Evolutionary conservation across 2,329 filamentous ascomycete species (phyloP), one percentile per base, ranked within the genome.

Genomic region (Zelopaecilomyces penicillatus): DNA sequence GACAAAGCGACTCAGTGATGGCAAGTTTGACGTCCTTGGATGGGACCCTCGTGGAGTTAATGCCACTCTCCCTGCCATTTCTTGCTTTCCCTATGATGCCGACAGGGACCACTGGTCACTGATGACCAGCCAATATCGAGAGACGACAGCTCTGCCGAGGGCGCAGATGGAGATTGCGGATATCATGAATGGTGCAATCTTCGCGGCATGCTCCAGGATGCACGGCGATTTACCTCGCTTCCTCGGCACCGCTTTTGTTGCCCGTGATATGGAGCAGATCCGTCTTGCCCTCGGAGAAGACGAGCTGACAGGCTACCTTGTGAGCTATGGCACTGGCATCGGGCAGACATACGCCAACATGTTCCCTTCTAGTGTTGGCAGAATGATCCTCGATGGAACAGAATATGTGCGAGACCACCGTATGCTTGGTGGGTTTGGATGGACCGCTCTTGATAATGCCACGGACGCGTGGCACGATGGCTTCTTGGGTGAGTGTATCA

Each of bases 41-140:
- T 76, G 70, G 66, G 74, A 77, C 42, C 73, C 73, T n/a, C 66
- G 74, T 4, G 73, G 73, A 2, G 70, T 76, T 43, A 75, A 75
- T 50, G 54, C 60, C 1, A 69, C 71, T 1, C 64, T 64, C 5
- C 74, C 74, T 0, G 54, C 65, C 4, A 53, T 70, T 2, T 56
- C 68, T 2, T 76, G 73, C 57, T 75, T 67, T 41, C 67, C 71
- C 4, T 59, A 66, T 43, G 59, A 72, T 37, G 67, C 65, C 6
- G 61, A 69, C 50, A 64, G 71, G 2, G 70, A 74, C 47, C 68
- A 64, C 43, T 76, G 71, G 72, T 58, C 59, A 9, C 56, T 70
- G 35, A 45, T 66, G n/a, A 56, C 58, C 9, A 54, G 52, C 2
- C 63, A 66, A 48, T 69, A 69, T 50, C 63, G 63, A 19, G 65